Conservation (phyloP, 352 stramenopile genomes). For the Phytophthora crassamura region DNA sequence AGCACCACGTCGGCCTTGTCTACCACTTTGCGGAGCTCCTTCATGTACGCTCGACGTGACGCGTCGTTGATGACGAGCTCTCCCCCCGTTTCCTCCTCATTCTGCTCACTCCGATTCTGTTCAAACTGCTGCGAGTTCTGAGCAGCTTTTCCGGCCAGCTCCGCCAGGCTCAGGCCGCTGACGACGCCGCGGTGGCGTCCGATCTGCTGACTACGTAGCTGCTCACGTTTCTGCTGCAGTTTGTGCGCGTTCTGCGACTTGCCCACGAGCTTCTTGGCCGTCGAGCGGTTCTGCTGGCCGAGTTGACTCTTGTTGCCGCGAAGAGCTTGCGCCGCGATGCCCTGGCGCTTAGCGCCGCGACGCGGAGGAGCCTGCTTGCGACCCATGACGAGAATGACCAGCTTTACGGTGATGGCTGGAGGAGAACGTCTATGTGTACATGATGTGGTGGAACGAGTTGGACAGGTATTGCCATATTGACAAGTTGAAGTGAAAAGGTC, state of each 20-base stretch:
- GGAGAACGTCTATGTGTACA: conserved; percentile 1
- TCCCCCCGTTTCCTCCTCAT: conserved; percentile 9
- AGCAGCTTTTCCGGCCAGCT: conserved; percentile 53
- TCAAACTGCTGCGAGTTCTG: conserved; percentile 56
- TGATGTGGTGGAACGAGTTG: not conserved
- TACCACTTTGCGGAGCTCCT: conserved; percentile 97
- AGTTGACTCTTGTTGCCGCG: conserved; percentile 27
- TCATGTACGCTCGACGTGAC: conserved; percentile 95
- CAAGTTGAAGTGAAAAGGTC: conserved; percentile 16
- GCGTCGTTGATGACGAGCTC: conserved; percentile 82
- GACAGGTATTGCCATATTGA: conserved; percentile 13
- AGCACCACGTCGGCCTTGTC: conserved; percentile 97
- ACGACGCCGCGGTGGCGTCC: conserved; percentile 44
- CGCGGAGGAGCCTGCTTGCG: conserved; percentile 30
- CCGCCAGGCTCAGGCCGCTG: conserved; percentile 53
- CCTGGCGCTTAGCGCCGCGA: conserved; percentile 40
- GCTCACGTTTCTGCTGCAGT: conserved; percentile 68
- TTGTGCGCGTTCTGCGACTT: conserved; percentile 61
- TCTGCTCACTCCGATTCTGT: conserved; percentile 37
- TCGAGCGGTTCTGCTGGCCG: conserved; percentile 29
- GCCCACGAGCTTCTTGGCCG: conserved; percentile 42
- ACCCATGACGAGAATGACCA: conserved; percentile 16
- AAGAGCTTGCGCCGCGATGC: conserved; percentile 32
- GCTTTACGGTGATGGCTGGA: conserved; percentile 23
- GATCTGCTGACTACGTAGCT: conserved; percentile 63